Percentiles rank a stretch among this genome's conserved stretches.
Conservation (phyloP, 202 grass and related monocot genomes). For the Zizania palustris region DNA sequence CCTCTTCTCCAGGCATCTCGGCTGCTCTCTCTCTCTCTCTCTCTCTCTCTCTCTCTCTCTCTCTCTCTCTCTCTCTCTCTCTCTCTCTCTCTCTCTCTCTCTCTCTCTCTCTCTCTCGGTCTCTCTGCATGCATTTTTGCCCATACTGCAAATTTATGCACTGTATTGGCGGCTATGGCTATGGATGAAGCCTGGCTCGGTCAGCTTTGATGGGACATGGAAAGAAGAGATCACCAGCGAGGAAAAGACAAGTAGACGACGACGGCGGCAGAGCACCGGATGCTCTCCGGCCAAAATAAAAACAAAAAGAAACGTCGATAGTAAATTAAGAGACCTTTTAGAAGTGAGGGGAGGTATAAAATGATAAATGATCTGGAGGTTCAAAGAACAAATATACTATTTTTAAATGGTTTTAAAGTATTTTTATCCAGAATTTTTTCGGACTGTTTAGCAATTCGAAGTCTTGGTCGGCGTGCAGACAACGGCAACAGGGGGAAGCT, state of each 20-base stretch:
- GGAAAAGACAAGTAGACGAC: conserved; percentile 39
- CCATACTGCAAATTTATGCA: background rate
- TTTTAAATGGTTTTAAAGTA: too few species aligned
- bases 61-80: too few species aligned
- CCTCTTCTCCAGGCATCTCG: too few species aligned
- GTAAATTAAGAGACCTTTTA: too few species aligned
- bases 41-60: too few species aligned
- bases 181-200: background rate
- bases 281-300: conserved; percentile 21
- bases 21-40: background rate
- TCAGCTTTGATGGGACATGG: conserved; percentile 26
- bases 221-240: conserved; percentile 27
- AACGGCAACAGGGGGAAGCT: conserved; percentile 49
- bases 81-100: background rate
- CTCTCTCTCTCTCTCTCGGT: background rate
- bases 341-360: too few species aligned
- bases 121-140: background rate
- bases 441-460: too few species aligned
- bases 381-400: too few species aligned
- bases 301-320: background rate
- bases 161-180: conserved; percentile 21
- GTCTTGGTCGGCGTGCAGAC: conserved; percentile 30
- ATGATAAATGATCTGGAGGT: too few species aligned
- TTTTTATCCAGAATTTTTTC: too few species aligned
- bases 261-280: background rate